Evolutionary conservation across 2,329 filamentous ascomycete species (phyloP), one percentile per base, ranked within the genome.

Genomic region (Colletotrichum falcatum): DNA sequence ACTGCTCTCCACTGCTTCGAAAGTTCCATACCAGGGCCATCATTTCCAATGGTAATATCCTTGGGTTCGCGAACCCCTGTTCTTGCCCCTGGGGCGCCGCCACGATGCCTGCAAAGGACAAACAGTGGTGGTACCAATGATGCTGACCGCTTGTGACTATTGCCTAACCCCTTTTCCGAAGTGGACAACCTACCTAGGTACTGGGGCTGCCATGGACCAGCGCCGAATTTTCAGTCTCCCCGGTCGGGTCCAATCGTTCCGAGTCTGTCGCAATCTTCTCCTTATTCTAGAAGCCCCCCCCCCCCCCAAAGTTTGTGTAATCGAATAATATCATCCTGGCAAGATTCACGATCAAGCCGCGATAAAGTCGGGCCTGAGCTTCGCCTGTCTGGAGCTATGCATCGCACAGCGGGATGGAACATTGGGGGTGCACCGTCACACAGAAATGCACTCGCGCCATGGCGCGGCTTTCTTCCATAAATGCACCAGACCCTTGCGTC

Each of bases 1-100:
- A 44, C 56, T 61, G 51, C 67, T 70, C 67, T 70, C 64, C 67
- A 70, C 67, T 67, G 37, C 67, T 70, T 70, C 67, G n/a, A 70
- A 62, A 58, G 64, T 67, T 70, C 67, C 64, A 62, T 70, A 30
- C 58, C 30, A 33, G 37, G 56, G 44, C 46, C 30, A 35, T 39
- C n/a, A 42, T 53, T 62, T 67, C 58, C 53, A 62, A 62, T 62
- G 55, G 30, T 42, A 48, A 44, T 53, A 12, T 61, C 53, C 59
- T 59, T 53, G 67, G 64, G 67, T 59, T 63, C 44, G 28, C n/a
- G 64, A 67, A 67, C 58, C 67, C 67, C 67, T 70, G 62, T 70
- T 70, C 35, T 37, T 16, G 51, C 67, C 58, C 67, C 60, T 62
- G 58, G 55, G 8, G 33, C 53, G 56, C 28, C 37, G 64, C 28